Evolutionary conservation across 495 filamentous ascomycete genomes (phyloP), one percentile per base, ranked within the genome.

Genomic region (Rostrohypoxylon terebratum): DNA sequence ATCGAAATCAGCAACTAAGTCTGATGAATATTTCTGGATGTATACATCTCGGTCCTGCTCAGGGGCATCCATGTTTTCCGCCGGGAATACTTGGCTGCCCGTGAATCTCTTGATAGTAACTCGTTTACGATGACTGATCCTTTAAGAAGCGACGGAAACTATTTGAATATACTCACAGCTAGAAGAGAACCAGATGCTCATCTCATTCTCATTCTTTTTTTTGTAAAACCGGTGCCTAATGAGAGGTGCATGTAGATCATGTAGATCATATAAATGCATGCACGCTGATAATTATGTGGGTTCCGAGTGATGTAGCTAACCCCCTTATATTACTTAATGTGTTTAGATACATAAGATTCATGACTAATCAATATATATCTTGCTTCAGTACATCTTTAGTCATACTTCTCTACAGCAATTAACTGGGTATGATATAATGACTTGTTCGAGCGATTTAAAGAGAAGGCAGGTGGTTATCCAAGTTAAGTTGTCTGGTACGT

Each of bases 21-120:
- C 90, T 13, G 83, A 81, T 3, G 93, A 92, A 42, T 87, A 83
- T 48, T 90, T 89, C 75, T 93, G 91, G 18, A 96, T 86, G 75
- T 91, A 89, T 53, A 93, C 81, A 69, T 94, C 93, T 59, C 85
- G 80, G 47, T 93, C 92, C 18, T 80, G 77, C 21, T 87, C 85
- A 9, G 80, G 69, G 13, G 82, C 82, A 66, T 87, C 84, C 84
- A 86, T 86, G 20, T 23, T 23, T 57, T 75, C 42, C 54, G 14
- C 47, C 33, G 9, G 28, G 51, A 55, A 11, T 36, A 34, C 18
- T 33, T 28, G n/a, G 23, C n/a, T 47, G 36, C 42, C 14, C n/a
- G 47, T 36, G 44, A 3, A 64, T 64, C 23, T 54, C 18, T 1
- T 7, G 5, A 8, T 28, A n/a, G 28, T 33, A 11, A 48, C 33